Evolutionary conservation across 1,284 basidiomycete species (phyloP).

Genomic region (Ceratobasidium sp.): DNA sequence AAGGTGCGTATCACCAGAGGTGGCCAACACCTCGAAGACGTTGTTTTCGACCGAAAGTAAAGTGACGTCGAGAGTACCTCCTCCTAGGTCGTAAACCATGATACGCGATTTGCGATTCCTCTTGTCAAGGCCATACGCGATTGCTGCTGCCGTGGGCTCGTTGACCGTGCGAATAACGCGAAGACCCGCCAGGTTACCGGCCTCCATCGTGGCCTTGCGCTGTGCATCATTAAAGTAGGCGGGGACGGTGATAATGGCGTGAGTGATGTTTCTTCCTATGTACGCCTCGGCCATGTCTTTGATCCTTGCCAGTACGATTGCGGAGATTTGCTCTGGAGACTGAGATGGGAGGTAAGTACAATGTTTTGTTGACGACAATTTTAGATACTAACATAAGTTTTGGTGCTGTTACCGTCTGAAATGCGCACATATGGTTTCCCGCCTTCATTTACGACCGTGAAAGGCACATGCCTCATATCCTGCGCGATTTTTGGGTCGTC

Average conservation of each 20-base stretch:
- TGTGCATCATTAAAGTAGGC: conserved; percentile 70
- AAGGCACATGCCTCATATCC: conserved; percentile 54
- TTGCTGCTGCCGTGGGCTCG: conserved; percentile 64
- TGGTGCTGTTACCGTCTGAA: conserved; percentile 63
- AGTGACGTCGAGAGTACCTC: conserved; percentile 69
- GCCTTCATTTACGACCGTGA: conserved; percentile 62
- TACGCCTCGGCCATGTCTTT: background rate
- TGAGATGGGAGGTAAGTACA: conserved; percentile 9
- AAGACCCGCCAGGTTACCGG: conserved; percentile 61
- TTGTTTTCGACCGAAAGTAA: conserved; percentile 66
- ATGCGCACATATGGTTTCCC: conserved; percentile 67
- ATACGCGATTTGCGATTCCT: conserved; percentile 62
- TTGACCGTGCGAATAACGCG: conserved; percentile 65
- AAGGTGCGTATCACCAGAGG: conserved; percentile 63
- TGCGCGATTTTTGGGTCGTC: background rate
- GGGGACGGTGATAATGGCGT: conserved; percentile 62
- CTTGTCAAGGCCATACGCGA: conserved; percentile 65
- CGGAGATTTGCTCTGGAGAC: background rate
- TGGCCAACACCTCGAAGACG: conserved; percentile 67
- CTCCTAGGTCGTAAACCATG: conserved; percentile 69
- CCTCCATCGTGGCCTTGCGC: conserved; percentile 65
- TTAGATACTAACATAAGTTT: conserved; percentile 52
- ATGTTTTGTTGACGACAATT: background rate
- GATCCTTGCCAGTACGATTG: background rate
- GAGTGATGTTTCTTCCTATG: conserved; percentile 49